phyloP scores from a whole-genome alignment of 1,284 basidiomycete species.

The Ustilago curta region DNA sequence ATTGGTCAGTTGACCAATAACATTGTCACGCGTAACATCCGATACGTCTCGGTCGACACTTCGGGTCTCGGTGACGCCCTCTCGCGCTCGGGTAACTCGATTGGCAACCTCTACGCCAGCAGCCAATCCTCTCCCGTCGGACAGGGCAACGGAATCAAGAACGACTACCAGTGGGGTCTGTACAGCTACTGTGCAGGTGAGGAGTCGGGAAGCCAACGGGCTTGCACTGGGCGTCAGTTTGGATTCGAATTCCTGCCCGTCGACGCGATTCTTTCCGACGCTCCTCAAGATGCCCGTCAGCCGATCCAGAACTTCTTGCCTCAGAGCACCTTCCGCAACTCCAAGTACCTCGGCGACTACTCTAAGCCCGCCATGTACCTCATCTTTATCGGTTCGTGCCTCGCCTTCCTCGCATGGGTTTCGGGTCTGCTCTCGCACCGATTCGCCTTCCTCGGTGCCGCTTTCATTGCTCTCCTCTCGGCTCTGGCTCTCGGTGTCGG shows the following conservation, averaged over 20 bases:
- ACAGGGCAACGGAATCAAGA: constrained; percentile 47
- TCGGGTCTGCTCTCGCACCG: constrained; percentile 57
- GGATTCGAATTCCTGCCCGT: constrained; percentile 56
- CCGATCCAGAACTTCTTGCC: constrained; percentile 37
- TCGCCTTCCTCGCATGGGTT: constrained; percentile 62
- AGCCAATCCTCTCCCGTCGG: constrained; percentile 33
- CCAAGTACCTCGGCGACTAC: constrained; percentile 52
- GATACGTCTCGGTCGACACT: constrained; percentile 51
- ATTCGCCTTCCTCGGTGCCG: constrained; percentile 60
- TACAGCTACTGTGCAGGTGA: constrained; percentile 61
- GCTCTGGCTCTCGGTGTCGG: constrained; percentile 57
- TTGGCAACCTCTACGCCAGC: constrained; percentile 49
- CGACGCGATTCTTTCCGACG: constrained; percentile 38
- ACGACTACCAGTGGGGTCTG: constrained; percentile 59
- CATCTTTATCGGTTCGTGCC: constrained; percentile 64
- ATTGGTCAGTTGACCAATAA: constrained; percentile 65
- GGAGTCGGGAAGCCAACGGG: constrained; percentile 20
- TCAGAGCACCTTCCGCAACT: constrained; percentile 45
- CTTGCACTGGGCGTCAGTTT: constrained; percentile 43
- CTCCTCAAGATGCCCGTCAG: constrained; percentile 22
- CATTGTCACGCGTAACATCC: constrained; percentile 66
- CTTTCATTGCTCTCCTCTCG: constrained; percentile 56
- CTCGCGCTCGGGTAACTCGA: constrained; percentile 13
- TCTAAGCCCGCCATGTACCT: constrained; percentile 61
- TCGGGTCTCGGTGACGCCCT: constrained; percentile 38